Evolutionary conservation across 768 basidiomycete species (phyloP), one percentile per base, ranked within the genome.

Genomic region (Leccinellum luteum): DNA sequence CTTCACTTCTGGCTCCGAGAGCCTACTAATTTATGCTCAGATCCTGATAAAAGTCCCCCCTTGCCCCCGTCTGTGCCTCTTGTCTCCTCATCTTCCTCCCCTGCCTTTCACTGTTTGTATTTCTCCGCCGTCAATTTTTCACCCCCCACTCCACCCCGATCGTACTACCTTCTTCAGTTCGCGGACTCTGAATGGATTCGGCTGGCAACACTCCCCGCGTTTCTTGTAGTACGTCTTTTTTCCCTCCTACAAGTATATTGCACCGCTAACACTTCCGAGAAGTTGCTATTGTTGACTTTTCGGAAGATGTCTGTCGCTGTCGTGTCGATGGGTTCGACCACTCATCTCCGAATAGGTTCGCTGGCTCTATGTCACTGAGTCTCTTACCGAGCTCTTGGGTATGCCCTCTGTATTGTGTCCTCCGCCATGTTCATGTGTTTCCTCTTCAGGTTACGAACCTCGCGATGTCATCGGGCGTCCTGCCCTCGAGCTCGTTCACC

Each of bases 281-380:
- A 90, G 90, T 92, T 59, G 87, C 84, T 19, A 92, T 91, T 64
- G 85, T 90, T 52, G 90, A 92, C 72, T 90, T 91, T 71, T 84
- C 87, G 4, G 81, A 86, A 73, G 79, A 89, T 72, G 88, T 88
- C 66, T 63, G 70, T 62, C 49, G 17, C 31, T 59, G 52, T 23
- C 30, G 48, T 19, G 15, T 34, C 17, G 15, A 5, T 56, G 15
- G 52, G 44, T 23, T 27, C 51, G 9, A 4, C 9, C 21, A 12
- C 43, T 58, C 52, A 56, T 61, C 52, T 28, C 53, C 38, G 17
- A 58, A 50, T 56, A 89, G 86, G 88, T 82, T 25, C 78, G 75
- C 70, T 89, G 86, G 85, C 66, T 86, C 19, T 89, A 82, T 63
- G 76, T 85, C 70, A 81, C 85, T n/a, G 80, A 82, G 57, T 88